These are phyloP conservation scores for Fusarium napiforme DNA, from an alignment of 2,329 filamentous ascomycete species.

Conservation along the genomic window DNA sequence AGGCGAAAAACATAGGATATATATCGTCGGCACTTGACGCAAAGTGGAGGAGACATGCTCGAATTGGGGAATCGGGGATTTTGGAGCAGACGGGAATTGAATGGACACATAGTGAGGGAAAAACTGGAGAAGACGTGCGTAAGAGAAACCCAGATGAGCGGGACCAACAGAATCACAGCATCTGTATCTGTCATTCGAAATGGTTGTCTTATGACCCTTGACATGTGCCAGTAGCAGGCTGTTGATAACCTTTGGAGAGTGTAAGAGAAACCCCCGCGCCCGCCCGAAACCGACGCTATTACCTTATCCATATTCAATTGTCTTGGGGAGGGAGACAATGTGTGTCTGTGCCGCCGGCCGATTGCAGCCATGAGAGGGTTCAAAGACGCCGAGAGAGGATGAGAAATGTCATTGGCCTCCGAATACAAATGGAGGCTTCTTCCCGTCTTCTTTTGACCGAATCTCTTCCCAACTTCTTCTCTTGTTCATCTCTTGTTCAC, in stretches of 20 bases:
- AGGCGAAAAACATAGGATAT: slow-evolving; percentile 45
- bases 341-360: slow-evolving; percentile 39
- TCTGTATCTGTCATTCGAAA: slow-evolving; percentile 4
- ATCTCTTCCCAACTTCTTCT: neutral
- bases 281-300: slow-evolving; percentile 37
- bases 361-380: slow-evolving; percentile 40
- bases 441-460: neutral
- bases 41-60: slow-evolving; percentile 21
- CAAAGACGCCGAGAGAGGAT: slow-evolving; percentile 27
- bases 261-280: slow-evolving; percentile 35
- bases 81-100: slow-evolving; percentile 20
- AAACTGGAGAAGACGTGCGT: slow-evolving; percentile 28
- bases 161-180: slow-evolving; percentile 21
- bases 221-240: neutral
- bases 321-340: slow-evolving; percentile 4
- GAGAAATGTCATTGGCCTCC: slow-evolving; percentile 19
- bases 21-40: slow-evolving; percentile 34
- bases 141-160: slow-evolving; percentile 38
- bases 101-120: neutral
- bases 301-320: slow-evolving; percentile 37
- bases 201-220: slow-evolving; percentile 36
- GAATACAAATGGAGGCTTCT: slow-evolving; percentile 38
- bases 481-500: neutral
- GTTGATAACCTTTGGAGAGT: slow-evolving; percentile 1
- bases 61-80: slow-evolving; percentile 34